phyloP scores from a whole-genome alignment of 352 stramenopile genomes.

The Phytopythium boreale region DNA sequence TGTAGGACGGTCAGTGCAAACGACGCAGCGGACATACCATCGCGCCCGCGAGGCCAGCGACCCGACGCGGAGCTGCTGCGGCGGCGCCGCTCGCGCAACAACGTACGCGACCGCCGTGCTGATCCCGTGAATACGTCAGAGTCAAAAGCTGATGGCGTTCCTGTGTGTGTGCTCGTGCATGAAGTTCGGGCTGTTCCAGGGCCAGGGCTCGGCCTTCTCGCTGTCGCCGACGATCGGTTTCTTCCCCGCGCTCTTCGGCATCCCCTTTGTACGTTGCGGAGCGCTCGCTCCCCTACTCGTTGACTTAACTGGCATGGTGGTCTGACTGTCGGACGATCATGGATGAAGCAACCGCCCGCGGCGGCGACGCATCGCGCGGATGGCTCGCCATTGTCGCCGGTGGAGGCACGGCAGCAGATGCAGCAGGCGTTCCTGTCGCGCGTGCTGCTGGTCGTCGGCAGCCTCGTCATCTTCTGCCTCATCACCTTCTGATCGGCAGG shows the following conservation, averaged over 20 bases:
- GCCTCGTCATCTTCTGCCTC: slow-evolving; percentile 67
- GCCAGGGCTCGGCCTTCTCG: slow-evolving; percentile 30
- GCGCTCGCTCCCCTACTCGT: not conserved
- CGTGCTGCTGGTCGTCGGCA: slow-evolving; percentile 65
- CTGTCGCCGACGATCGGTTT: slow-evolving; percentile 78
- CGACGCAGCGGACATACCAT: slow-evolving; percentile 36
- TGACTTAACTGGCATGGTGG: no score
- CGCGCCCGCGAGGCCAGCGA: slow-evolving; percentile 58
- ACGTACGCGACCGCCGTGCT: slow-evolving; percentile 21
- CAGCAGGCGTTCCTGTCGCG: slow-evolving; percentile 74
- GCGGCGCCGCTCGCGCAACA: slow-evolving; percentile 41
- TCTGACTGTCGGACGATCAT: no score
- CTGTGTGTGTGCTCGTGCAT: not conserved
- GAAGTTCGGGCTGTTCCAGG: slow-evolving; percentile 38
- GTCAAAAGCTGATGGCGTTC: not conserved
- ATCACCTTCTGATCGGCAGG: slow-evolving; percentile 41
- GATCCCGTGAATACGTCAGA: not conserved
- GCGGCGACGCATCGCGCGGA: slow-evolving; percentile 39
- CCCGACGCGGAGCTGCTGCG: slow-evolving; percentile 59
- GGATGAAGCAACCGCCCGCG: slow-evolving; percentile 29
- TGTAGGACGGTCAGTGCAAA: slow-evolving; percentile 22
- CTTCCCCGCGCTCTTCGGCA: slow-evolving; percentile 83
- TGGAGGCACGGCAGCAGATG: slow-evolving; percentile 59
- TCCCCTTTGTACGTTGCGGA: slow-evolving; percentile 36
- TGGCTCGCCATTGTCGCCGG: slow-evolving; percentile 41